Evolutionary conservation across 2,329 filamentous ascomycete genomes (phyloP).

Genomic region (Lecanicillium sp.): DNA sequence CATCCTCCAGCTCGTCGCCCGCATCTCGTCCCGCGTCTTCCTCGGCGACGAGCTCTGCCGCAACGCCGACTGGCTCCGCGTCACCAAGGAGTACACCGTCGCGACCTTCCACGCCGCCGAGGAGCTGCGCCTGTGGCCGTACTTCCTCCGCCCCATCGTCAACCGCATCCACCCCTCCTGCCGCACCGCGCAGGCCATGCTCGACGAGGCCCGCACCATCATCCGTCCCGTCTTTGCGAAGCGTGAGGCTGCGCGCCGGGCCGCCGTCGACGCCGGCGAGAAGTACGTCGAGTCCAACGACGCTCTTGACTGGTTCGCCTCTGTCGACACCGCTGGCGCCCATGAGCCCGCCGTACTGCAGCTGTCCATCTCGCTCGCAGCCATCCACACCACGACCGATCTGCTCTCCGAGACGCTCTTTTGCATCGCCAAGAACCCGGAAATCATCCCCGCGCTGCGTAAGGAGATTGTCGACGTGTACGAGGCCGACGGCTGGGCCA

Average conservation of each 20-base stretch:
- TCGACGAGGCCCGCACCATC: constrained; percentile 11
- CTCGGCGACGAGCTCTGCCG: constrained; percentile 34
- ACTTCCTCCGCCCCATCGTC: constrained; percentile 38
- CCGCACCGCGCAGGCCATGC: constrained; percentile 23
- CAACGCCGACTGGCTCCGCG: constrained; percentile 39
- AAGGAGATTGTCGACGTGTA: constrained; percentile 31
- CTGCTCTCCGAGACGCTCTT: constrained; percentile 18
- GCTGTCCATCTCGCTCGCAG: constrained; percentile 35
- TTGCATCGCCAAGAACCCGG: constrained; percentile 34
- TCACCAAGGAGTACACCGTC: constrained; percentile 40
- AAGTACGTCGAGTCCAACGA: constrained; percentile 37
- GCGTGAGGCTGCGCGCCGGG: constrained; percentile 36
- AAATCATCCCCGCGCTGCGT: constrained; percentile 32
- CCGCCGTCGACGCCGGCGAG: constrained; percentile 21
- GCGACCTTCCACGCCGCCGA: constrained; percentile 27
- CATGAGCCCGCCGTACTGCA: constrained; percentile 18
- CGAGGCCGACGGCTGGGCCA: constrained; percentile 33
- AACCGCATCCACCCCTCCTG: constrained; percentile 37
- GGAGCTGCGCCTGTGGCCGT: constrained; percentile 35
- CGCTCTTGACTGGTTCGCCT: constrained; percentile 50
- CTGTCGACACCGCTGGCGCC: constrained; percentile 27
- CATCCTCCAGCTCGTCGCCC: constrained; percentile 17
- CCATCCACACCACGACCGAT: constrained; percentile 48
- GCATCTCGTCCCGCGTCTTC: constrained; percentile 29
- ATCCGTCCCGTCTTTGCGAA: constrained; percentile 37